phyloP scores from a whole-genome alignment of 371 early-diverging fungal species.

The Mucor piriformis region DNA sequence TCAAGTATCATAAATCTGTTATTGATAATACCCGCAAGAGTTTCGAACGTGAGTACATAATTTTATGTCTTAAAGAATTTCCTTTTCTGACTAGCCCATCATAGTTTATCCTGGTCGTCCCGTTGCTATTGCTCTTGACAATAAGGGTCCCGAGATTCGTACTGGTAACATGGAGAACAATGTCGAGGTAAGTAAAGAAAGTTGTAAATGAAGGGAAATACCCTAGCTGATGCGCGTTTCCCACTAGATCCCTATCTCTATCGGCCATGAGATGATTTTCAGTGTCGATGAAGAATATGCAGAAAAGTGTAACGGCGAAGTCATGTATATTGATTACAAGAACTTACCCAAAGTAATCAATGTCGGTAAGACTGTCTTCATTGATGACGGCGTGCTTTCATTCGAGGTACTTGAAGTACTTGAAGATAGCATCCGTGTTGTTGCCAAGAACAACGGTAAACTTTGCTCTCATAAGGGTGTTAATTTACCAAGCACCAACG shows the following conservation, averaged over 20 bases:
- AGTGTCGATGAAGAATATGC: constrained; percentile 75
- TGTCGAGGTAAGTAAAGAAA: constrained; percentile 49
- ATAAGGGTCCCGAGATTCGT: constrained; percentile 88
- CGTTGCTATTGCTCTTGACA: constrained; percentile 87
- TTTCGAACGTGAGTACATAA: constrained; percentile 38
- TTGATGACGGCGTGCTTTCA: constrained; percentile 86
- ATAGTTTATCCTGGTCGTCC: constrained; percentile 67
- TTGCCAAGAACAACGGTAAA: constrained; percentile 76
- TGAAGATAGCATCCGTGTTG: constrained; percentile 66
- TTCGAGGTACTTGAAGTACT: constrained; percentile 75
- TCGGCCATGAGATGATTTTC: constrained; percentile 84
- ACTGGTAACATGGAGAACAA: constrained; percentile 77
- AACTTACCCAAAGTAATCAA: constrained; percentile 82
- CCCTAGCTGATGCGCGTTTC: not conserved
- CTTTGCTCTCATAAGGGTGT: constrained; percentile 86
- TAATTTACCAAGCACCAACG: constrained; percentile 84
- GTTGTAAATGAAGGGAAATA: not conserved
- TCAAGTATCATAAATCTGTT: constrained; percentile 42
- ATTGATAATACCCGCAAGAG: constrained; percentile 79
- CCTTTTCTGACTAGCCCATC: not conserved
- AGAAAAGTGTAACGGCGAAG: constrained; percentile 67
- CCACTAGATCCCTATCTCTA: constrained; percentile 55
- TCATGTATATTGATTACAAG: constrained; percentile 87
- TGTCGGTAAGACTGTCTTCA: constrained; percentile 84
- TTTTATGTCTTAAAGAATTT: not conserved